phyloP scores from a whole-genome alignment of 257 asterid genomes.

The Plantago major region DNA sequence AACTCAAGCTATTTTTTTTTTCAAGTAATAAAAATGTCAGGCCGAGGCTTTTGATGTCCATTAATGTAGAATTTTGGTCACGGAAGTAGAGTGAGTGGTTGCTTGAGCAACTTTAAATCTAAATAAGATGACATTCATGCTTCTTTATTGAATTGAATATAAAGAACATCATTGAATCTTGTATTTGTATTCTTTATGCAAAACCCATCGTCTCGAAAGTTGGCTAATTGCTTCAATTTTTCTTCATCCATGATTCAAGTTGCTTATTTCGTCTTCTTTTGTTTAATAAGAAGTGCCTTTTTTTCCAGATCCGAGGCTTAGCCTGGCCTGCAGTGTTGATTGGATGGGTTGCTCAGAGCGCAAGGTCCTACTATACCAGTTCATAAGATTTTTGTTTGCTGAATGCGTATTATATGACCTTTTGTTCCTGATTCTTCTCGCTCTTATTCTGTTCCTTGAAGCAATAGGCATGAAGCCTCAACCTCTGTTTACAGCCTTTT shows the following conservation, averaged over 20 bases:
- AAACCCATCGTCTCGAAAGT: no score
- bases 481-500: constrained; percentile 6
- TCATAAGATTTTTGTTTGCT: constrained; percentile 16
- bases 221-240: no score
- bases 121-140: no score
- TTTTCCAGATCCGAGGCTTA: constrained; percentile 78
- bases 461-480: neutral
- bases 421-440: constrained; percentile 9
- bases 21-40: no score
- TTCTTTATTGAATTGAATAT: no score
- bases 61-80: no score
- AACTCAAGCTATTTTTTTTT: no score
- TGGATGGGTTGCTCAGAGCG: constrained; percentile 99
- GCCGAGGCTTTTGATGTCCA: no score
- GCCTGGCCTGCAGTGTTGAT: constrained; percentile 96
- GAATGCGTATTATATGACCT: neutral
- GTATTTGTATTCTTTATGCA: no score
- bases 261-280: neutral
- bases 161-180: no score
- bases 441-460: constrained; percentile 6
- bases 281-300: constrained; percentile 16
- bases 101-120: no score
- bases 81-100: no score
- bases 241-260: neutral
- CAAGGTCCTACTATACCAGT: constrained; percentile 49